These are phyloP conservation scores for Ceratobasidium sp. DNA, from an alignment of 1,284 basidiomycete genomes.

Conservation along the genomic window DNA sequence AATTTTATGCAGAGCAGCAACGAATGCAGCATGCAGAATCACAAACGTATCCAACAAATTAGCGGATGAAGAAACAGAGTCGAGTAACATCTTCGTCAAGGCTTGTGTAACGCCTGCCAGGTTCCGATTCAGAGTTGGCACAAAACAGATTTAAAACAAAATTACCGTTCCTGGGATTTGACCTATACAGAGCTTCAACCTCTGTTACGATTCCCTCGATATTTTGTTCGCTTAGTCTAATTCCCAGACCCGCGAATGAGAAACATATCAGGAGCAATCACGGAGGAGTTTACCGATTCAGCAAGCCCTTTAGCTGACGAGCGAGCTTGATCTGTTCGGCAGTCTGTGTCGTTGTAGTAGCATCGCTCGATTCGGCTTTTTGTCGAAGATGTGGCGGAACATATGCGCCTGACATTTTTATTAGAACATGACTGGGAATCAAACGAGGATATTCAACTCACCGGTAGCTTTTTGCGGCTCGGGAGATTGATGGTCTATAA, in stretches of 20 bases:
- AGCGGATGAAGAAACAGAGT: constrained; percentile 85
- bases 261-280: constrained; percentile 21
- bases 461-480: constrained; percentile 1
- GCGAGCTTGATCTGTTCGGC: constrained; percentile 76
- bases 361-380: constrained; percentile 53
- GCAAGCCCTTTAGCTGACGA: constrained; percentile 85
- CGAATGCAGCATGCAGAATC: constrained; percentile 89
- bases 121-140: not conserved
- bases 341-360: constrained; percentile 53
- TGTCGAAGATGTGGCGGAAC: constrained; percentile 75
- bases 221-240: constrained; percentile 91
- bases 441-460: not conserved
- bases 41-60: constrained; percentile 92
- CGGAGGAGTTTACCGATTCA: constrained; percentile 77
- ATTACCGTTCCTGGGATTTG: constrained; percentile 83
- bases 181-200: constrained; percentile 83
- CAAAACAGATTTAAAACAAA: constrained; percentile 45
- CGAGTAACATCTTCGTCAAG: constrained; percentile 82
- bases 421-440: constrained; percentile 11
- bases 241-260: constrained; percentile 29
- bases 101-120: constrained; percentile 82
- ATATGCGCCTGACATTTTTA: constrained; percentile 62
- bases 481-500: constrained; percentile 11
- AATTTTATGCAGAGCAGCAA: constrained; percentile 86
- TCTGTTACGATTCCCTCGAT: constrained; percentile 83